Conservation (phyloP, 2,329 filamentous ascomycete species). For the Paecilomyces variotii region DNA sequence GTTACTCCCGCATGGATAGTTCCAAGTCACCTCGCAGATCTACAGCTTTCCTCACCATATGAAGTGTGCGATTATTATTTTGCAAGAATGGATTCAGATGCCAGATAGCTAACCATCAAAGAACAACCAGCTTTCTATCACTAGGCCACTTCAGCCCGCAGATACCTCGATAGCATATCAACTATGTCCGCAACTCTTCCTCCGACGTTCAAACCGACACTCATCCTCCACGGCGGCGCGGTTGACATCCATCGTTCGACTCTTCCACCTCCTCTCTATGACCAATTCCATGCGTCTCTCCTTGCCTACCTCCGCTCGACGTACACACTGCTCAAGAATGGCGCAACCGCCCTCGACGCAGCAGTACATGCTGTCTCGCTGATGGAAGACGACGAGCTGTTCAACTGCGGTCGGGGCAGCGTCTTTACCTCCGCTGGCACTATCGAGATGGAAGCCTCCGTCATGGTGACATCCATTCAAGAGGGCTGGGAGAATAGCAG, state of each 20-base stretch:
- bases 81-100: too few relatives aligned
- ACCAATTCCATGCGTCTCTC: conserved; percentile 52
- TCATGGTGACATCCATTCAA: conserved; percentile 62
- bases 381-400: conserved; percentile 72
- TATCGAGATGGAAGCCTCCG: conserved; percentile 77
- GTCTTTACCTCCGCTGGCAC: conserved; percentile 78
- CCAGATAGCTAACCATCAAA: background rate
- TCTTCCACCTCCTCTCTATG: conserved; percentile 51
- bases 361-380: conserved; percentile 67
- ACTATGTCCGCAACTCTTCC: background rate
- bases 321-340: conserved; percentile 30
- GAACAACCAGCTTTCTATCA: background rate
- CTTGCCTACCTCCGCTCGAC: conserved; percentile 51
- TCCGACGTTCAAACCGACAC: conserved; percentile 41
- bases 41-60: background rate
- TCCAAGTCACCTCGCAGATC: background rate
- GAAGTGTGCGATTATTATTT: too few relatives aligned
- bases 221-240: conserved; percentile 67
- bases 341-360: conserved; percentile 59
- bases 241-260: conserved; percentile 58
- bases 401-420: conserved; percentile 76
- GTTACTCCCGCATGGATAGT: background rate
- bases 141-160: background rate
- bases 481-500: conserved; percentile 5
- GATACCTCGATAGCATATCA: background rate